Percentiles rank a stretch among this genome's conserved stretches.
phyloP scores from a whole-genome alignment of 2,329 filamentous ascomycete species.

The Pleoardoris graminearum region DNA sequence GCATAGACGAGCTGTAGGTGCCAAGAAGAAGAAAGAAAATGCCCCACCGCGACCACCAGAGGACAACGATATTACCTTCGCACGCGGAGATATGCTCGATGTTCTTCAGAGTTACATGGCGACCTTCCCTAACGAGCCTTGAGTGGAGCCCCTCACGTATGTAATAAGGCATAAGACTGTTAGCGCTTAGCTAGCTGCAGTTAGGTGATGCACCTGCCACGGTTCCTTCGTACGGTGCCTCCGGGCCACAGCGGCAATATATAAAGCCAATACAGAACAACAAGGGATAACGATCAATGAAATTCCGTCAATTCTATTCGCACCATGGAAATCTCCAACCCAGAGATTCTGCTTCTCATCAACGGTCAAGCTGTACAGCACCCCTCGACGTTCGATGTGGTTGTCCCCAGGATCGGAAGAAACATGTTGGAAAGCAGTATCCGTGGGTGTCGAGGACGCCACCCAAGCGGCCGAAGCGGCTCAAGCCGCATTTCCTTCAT shows the following conservation, averaged over 20 bases:
- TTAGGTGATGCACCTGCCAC: too few relatives aligned
- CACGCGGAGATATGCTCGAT: constrained; percentile 24
- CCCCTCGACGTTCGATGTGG: constrained; percentile 37
- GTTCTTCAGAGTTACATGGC: constrained; percentile 27
- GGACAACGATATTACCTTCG: constrained; percentile 1
- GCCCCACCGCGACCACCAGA: neutral
- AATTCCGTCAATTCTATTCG: neutral
- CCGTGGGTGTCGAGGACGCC: constrained; percentile 58
- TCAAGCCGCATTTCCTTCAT: constrained; percentile 65
- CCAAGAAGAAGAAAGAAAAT: constrained; percentile 33
- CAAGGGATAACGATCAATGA: too few relatives aligned
- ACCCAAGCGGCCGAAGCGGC: constrained; percentile 61
- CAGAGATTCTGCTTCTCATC: constrained; percentile 47
- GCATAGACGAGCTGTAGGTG: constrained; percentile 51
- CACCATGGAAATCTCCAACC: neutral
- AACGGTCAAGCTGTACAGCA: constrained; percentile 50
- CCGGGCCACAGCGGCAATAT: neutral
- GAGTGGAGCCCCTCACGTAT: neutral
- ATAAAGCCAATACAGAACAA: neutral
- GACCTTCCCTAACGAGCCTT: constrained; percentile 10
- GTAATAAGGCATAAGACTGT: too few relatives aligned
- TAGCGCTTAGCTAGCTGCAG: neutral
- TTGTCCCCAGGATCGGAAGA: constrained; percentile 60
- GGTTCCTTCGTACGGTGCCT: too few relatives aligned
- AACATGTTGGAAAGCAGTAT: constrained; percentile 56